Evolutionary conservation across 2,329 filamentous ascomycete genomes (phyloP), one percentile per base, ranked within the genome.

Genomic region (Leptosphaerulina australis): DNA sequence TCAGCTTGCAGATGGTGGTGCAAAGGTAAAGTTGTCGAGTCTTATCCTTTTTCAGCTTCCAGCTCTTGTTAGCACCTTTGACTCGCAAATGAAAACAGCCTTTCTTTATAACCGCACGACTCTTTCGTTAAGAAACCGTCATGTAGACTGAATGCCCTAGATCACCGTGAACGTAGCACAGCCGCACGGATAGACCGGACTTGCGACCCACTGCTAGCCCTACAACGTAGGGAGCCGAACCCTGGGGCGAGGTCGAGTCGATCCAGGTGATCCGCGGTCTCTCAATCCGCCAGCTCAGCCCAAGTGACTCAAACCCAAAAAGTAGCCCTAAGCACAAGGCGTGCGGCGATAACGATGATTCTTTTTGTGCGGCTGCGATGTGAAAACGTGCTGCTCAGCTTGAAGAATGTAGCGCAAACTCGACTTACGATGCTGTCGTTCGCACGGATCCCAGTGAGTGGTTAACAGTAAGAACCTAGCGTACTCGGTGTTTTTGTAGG

Each of bases 171-270:
- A 40, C 14, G 48, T 51, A 20, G 41, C 31, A 46, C 48, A n/a
- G n/a, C n/a, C n/a, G n/a, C n/a, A 43, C 41, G 29, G 24, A 34
- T 30, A 31, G 30, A 28, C 33, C 24, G 41, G 37, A 43, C 20
- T 28, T 31, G 36, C 31, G 20, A 53, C 17, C 26, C 29, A 45
- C 37, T n/a, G n/a, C n/a, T 18, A 35, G 33, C 37, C 47, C 33
- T 46, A 37, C 14, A 36, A 40, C 20, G 48, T 26, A 46, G 31
- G 30, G 15, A 41, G 31, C 36, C 48, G 41, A 17, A 41, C 41
- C 41, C 36, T 31, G 31, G 37, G 41, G 40, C 43, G 30, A 43
- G 48, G 33, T 50, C 17, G 21, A 46, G 36, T 41, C 18, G 35
- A 39, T 30, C 29, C 18, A 10, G 24, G 14, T 17, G 30, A 45